These are phyloP conservation scores for Vitis hybrid DNA, from an alignment of 177 flowering plant genomes.

Conservation along the genomic window DNA sequence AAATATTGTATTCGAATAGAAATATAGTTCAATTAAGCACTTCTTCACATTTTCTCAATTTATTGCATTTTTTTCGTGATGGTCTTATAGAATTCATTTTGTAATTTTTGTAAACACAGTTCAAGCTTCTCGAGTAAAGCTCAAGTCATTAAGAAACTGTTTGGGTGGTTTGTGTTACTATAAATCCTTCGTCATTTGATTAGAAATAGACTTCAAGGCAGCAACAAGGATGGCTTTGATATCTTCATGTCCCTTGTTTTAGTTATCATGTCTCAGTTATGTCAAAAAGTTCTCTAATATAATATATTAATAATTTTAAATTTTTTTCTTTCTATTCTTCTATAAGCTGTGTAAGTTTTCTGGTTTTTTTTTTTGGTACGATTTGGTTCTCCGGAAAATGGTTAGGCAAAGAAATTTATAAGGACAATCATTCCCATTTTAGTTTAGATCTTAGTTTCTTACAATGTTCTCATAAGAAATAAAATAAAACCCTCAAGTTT, in stretches of 20 bases:
- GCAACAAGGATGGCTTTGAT: constrained; percentile 42
- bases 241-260: constrained; percentile 65
- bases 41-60: not conserved
- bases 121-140: constrained; percentile 56
- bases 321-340: too few relatives aligned
- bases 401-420: too few relatives aligned
- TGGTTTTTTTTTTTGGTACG: too few relatives aligned
- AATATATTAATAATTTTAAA: too few relatives aligned
- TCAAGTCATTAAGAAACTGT: constrained; percentile 35
- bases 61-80: constrained; percentile 59
- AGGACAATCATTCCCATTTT: too few relatives aligned
- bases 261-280: constrained; percentile 5
- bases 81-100: constrained; percentile 35
- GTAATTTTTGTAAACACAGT: constrained; percentile 39
- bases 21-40: not conserved
- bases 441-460: too few relatives aligned
- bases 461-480: too few relatives aligned
- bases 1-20: not conserved
- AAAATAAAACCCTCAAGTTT: too few relatives aligned
- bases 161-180: constrained; percentile 36
- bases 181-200: constrained; percentile 31
- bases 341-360: too few relatives aligned
- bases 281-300: not conserved
- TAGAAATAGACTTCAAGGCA: constrained; percentile 39
- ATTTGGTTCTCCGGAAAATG: too few relatives aligned